Evolutionary conservation across 805 yeast species (phyloP).

Genomic region (Barnettozyma populi): DNA sequence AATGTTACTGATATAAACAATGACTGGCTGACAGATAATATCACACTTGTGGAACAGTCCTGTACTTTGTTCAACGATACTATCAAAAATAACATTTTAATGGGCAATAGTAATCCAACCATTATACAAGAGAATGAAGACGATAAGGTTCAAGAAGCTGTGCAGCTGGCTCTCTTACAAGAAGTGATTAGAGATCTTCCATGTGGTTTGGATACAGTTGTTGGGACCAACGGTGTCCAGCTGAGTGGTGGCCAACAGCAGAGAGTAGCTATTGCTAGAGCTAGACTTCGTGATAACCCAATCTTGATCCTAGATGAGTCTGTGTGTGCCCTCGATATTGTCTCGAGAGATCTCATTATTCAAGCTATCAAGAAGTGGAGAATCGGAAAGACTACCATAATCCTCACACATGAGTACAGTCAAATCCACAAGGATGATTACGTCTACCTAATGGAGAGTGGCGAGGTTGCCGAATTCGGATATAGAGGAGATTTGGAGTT

Average conservation of each 20-base stretch:
- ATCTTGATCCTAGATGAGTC: conserved; percentile 83
- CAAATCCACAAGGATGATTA: conserved; percentile 53
- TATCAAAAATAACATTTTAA: conserved; percentile 53
- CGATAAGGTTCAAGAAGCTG: conserved; percentile 36
- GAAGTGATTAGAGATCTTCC: conserved; percentile 45
- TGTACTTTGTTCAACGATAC: conserved; percentile 62
- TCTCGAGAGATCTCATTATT: conserved; percentile 41
- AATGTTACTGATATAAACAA: conserved; percentile 38
- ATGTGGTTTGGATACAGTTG: conserved; percentile 46
- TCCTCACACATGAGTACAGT: conserved; percentile 71
- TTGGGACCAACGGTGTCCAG: conserved; percentile 41
- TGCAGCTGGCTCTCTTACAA: conserved; percentile 46
- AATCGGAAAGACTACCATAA: conserved; percentile 63
- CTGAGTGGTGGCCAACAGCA: conserved; percentile 93
- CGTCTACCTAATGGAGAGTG: conserved; percentile 56
- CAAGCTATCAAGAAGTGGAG: conserved; percentile 55
- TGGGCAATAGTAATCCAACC: conserved; percentile 34
- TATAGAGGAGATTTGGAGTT: conserved; percentile 28
- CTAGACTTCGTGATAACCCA: conserved; percentile 65
- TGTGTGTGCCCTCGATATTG: conserved; percentile 69
- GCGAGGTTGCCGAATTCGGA: conserved; percentile 46
- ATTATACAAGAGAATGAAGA: conserved; percentile 7
- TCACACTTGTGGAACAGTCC: conserved; percentile 71
- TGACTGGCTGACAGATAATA: conserved; percentile 52
- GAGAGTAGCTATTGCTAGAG: conserved; percentile 79